These are phyloP conservation scores for Trichocladium uniseriatum DNA, from an alignment of 495 filamentous ascomycete species.

Conservation along the genomic window DNA sequence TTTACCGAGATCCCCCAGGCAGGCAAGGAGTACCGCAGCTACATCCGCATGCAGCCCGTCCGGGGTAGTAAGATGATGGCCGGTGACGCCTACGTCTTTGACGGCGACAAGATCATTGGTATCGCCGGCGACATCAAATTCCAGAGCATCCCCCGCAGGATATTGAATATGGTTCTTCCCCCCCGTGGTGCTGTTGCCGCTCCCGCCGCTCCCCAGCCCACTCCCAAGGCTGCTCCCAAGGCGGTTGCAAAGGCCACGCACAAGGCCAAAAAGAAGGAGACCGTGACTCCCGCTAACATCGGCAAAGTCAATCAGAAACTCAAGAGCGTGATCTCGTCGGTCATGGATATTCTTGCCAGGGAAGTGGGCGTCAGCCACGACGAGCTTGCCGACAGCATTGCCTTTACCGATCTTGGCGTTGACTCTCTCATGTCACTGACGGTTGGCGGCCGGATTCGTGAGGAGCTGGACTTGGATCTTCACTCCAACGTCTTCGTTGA, in stretches of 20 bases:
- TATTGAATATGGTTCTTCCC: conserved; percentile 58
- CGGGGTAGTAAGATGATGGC: conserved; percentile 40
- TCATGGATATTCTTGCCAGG: conserved; percentile 55
- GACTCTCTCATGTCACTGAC: conserved; percentile 52
- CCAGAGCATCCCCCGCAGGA: conserved; percentile 54
- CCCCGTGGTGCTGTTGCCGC: conserved; percentile 41
- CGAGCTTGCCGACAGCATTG: conserved; percentile 49
- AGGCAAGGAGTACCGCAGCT: conserved; percentile 58
- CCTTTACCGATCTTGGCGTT: conserved; percentile 49
- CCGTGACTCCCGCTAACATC: conserved; percentile 33
- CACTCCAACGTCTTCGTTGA: conserved; percentile 45
- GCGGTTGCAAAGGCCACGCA: neutral
- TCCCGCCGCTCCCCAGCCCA: conserved; percentile 10
- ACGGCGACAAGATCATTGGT: conserved; percentile 51
- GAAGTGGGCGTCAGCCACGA: conserved; percentile 55
- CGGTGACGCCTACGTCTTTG: conserved; percentile 58
- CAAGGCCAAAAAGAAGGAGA: conserved; percentile 30
- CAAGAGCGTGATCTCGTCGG: conserved; percentile 32
- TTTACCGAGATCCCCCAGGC: conserved; percentile 55
- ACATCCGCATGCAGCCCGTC: conserved; percentile 59
- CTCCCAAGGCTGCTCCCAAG: conserved; percentile 22
- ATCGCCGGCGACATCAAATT: conserved; percentile 50
- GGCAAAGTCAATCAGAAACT: conserved; percentile 36
- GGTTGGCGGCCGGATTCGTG: conserved; percentile 44
- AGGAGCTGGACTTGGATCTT: conserved; percentile 50